A percentile compares a stretch with the other conserved stretches of the same genome.
These are phyloP conservation scores for Pseudocercospora fuligena DNA, from an alignment of 2,329 filamentous ascomycete species.

Conservation along the genomic window DNA sequence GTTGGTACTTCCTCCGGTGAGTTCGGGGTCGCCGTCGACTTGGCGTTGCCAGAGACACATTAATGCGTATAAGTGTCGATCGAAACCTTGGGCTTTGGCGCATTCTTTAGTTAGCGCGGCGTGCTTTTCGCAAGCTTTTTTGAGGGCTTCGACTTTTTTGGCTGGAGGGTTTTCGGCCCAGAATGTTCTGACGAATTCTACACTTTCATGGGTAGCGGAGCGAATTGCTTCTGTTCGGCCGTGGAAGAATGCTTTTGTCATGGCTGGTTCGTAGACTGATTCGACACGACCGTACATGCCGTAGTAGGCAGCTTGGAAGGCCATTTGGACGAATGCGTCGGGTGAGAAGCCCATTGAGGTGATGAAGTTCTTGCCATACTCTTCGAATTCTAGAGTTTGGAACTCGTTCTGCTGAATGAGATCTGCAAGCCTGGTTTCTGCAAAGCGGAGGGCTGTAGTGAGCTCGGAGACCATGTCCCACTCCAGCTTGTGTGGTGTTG, in stretches of 20 bases:
- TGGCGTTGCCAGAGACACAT: slow-evolving; percentile 94
- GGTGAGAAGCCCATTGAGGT: slow-evolving; percentile 96
- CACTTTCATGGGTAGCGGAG: slow-evolving; percentile 78
- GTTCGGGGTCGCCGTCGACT: slow-evolving; percentile 72
- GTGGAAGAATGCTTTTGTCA: slow-evolving; percentile 94
- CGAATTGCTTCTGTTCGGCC: slow-evolving; percentile 93
- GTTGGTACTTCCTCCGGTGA: slow-evolving; percentile 8
- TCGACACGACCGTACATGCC: slow-evolving; percentile 92
- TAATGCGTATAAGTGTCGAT: slow-evolving; percentile 90
- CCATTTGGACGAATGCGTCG: slow-evolving; percentile 98
- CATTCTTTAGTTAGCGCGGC: slow-evolving; percentile 80
- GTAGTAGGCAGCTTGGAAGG: slow-evolving; percentile 97
- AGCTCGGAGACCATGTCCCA: slow-evolving; percentile 97
- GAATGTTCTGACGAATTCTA: slow-evolving; percentile 90
- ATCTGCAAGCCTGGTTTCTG: slow-evolving; percentile 91
- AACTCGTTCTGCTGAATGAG: slow-evolving; percentile 97
- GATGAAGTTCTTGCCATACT: slow-evolving; percentile 97
- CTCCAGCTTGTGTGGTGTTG: slow-evolving; percentile 92
- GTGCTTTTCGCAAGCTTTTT: slow-evolving; percentile 82
- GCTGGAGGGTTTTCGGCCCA: slow-evolving; percentile 88
- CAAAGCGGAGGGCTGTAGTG: slow-evolving; percentile 88
- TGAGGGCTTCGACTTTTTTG: slow-evolving; percentile 83
- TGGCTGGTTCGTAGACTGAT: slow-evolving; percentile 95
- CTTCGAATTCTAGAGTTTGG: slow-evolving; percentile 82
- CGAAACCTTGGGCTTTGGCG: slow-evolving; percentile 86